A percentile compares a stretch with the other conserved stretches of the same genome.
Evolutionary conservation across 305 asterid species (phyloP).

Genomic region (Fraxinus sp.): DNA sequence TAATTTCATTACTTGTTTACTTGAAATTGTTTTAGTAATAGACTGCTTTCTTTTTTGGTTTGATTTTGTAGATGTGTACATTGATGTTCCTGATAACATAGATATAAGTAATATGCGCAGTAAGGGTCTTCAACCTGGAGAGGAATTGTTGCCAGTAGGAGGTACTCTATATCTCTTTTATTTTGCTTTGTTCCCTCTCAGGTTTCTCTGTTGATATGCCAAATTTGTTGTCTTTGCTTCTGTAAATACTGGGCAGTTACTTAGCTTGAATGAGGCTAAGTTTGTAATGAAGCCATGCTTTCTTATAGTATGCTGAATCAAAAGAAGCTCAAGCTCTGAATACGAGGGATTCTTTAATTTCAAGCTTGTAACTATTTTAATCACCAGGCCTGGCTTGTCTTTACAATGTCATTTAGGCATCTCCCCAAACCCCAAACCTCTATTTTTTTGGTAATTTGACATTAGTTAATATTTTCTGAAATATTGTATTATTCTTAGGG

Average conservation of each 20-base stretch:
- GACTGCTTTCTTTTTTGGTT: slow-evolving; percentile 15
- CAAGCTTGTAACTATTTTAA: not conserved
- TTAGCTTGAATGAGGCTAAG: not conserved
- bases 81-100: slow-evolving; percentile 86
- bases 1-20: slow-evolving; percentile 15
- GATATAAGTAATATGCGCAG: slow-evolving; percentile 90
- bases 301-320: not conserved
- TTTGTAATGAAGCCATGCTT: not conserved
- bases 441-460: not conserved
- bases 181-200: not conserved
- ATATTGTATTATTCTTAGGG: not conserved
- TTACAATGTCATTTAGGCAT: not conserved
- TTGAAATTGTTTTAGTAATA: slow-evolving; percentile 17
- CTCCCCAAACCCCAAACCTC: not conserved
- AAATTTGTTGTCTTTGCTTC: not conserved
- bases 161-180: slow-evolving; percentile 36
- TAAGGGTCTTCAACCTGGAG: slow-evolving; percentile 90
- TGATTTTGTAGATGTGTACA: slow-evolving; percentile 66
- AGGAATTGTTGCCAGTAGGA: slow-evolving; percentile 77
- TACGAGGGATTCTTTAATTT: not conserved
- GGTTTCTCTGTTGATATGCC: not conserved
- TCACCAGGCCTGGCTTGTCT: not conserved
- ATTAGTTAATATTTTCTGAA: not conserved
- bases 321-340: not conserved
- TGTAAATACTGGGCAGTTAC: not conserved